These are phyloP conservation scores for Venustampulla echinocandica DNA, from an alignment of 495 filamentous ascomycete species.

Conservation along the genomic window DNA sequence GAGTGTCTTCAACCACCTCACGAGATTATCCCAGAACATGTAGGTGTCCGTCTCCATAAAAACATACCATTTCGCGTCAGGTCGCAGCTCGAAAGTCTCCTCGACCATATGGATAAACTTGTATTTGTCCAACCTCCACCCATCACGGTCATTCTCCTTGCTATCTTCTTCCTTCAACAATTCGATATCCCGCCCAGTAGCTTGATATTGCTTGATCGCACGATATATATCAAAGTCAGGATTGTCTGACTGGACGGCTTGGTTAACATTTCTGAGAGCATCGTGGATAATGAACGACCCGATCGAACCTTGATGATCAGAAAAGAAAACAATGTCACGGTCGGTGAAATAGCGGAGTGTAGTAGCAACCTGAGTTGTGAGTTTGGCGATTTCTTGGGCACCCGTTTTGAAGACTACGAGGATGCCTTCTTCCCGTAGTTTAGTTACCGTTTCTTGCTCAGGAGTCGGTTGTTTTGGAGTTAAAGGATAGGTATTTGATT, in stretches of 20 bases:
- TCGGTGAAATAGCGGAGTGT: constrained; percentile 34
- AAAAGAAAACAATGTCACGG: constrained; percentile 51
- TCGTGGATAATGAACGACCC: constrained; percentile 41
- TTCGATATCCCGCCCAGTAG: constrained; percentile 6
- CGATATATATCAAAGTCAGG: constrained; percentile 49
- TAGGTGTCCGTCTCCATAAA: constrained; percentile 65
- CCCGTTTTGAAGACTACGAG: constrained; percentile 49
- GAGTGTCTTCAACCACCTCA: constrained; percentile 45
- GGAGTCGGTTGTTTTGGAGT: no score
- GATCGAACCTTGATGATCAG: constrained; percentile 45
- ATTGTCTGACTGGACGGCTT: constrained; percentile 26
- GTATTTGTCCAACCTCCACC: constrained; percentile 17
- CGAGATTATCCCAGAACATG: constrained; percentile 52
- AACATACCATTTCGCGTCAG: constrained; percentile 54
- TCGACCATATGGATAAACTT: constrained; percentile 45
- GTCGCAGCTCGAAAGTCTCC: constrained; percentile 39
- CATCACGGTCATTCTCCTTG: not conserved
- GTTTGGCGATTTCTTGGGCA: constrained; percentile 41
- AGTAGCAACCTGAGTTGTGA: constrained; percentile 49
- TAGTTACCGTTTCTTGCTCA: no score
- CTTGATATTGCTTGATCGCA: constrained; percentile 4
- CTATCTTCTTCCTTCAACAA: not conserved
- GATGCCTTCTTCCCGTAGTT: no score
- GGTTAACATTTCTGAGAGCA: constrained; percentile 39
- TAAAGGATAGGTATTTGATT: no score